Base-by-base conservation (phyloP, 1,284 basidiomycete species). In the Cryptococcus sp. region DNA sequence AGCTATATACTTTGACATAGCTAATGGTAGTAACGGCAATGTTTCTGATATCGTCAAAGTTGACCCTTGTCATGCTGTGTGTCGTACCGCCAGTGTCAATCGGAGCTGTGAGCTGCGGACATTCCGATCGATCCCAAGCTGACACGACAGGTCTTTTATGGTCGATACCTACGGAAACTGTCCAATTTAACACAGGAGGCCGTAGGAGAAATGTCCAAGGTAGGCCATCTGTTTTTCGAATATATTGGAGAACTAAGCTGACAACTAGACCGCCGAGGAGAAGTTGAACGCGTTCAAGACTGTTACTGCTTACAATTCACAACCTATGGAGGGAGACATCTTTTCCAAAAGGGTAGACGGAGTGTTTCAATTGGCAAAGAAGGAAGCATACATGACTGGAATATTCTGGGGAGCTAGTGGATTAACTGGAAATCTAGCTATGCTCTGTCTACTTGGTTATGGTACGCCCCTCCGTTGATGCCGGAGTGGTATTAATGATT, bases 81-180 rank as follows among this genome's bases (percentile, higher is more conserved):
- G 85, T 97, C 48, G 92, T 98, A 0, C 96, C 94, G 4, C 94
- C 94, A 0, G 86, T 98, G 9, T 94, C 92, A 7, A 81, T 98
- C 52, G 93, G 91, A 57, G 93, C 92, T 43, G 93, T 90, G 65
- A 52, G 85, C 76, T 24, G 22, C 16, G 13, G 11, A 37, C 14
- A 22, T 48, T 14, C 18, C 32, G 47, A 9, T 10, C 39, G 39
- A 41, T 10, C 10, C 19, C 19, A 4, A 25, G 43, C 45, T 61
- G 46, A 50, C 41, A 5, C 23, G 11, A 7, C 57, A 86, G 88
- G 85, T 98, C 16, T 90, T 92, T 70, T 98, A 98, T 69, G 94
- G 94, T 52, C 83, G 91, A 13, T 98, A 97, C 74, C 77, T 98
- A 46, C 92, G 94, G 67, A 86, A 85, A 59, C 81, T 98, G 2